phyloP scores from a whole-genome alignment of 2,329 filamentous ascomycete species.

The Penicillium sclerotiorum region DNA sequence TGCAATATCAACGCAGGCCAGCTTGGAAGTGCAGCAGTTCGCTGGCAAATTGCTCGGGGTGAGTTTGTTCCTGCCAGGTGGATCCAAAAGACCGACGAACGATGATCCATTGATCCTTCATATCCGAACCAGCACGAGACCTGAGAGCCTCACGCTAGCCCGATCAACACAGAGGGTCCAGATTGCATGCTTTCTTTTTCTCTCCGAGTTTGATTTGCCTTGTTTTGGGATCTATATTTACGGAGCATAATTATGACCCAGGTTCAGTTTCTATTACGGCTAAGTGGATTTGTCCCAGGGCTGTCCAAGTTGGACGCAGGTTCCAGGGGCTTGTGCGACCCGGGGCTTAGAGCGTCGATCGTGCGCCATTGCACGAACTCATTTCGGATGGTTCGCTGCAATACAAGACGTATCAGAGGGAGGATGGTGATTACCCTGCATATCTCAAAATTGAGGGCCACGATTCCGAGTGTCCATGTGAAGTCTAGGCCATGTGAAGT shows the following conservation, averaged over 20 bases:
- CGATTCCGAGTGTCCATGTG: no score
- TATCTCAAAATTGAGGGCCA: background rate
- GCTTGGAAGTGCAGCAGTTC: background rate
- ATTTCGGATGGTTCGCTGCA: background rate
- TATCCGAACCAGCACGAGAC: constrained; percentile 5
- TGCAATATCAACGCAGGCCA: no score
- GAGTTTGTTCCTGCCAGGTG: background rate
- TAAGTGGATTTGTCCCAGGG: background rate
- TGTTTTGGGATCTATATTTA: no score
- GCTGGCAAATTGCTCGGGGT: background rate
- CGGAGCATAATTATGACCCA: no score
- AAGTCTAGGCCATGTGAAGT: no score
- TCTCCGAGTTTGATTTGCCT: no score
- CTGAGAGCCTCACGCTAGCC: background rate
- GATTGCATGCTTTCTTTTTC: no score
- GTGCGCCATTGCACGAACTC: background rate
- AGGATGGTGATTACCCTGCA: background rate
- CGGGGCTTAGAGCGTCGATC: background rate
- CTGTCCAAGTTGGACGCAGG: background rate
- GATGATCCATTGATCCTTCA: constrained; percentile 9
- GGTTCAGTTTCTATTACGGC: no score
- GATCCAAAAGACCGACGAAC: background rate
- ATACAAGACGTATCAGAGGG: background rate
- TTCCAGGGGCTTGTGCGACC: constrained; percentile 1
- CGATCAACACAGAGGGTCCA: no score